Conservation (phyloP, 495 filamentous ascomycete species). For the Penicillium subrubescens region DNA sequence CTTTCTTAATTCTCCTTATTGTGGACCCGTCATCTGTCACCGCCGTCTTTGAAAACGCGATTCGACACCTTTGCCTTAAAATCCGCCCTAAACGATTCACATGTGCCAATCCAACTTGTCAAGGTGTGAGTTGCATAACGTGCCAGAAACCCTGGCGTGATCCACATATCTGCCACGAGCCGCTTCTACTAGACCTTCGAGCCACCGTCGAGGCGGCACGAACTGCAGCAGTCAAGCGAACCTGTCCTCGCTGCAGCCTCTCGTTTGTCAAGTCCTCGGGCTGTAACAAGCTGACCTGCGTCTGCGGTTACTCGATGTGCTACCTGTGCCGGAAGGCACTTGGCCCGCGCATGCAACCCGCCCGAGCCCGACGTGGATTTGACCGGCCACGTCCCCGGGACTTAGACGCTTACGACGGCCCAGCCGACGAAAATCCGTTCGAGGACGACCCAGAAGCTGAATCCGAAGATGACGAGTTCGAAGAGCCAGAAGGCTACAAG, state of each 20-base stretch:
- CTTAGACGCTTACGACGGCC: conserved; percentile 12
- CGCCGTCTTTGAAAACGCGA: conserved; percentile 51
- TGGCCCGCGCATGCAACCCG: conserved; percentile 27
- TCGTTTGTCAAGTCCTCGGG: conserved; percentile 90
- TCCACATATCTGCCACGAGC: conserved; percentile 67
- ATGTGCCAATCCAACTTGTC: conserved; percentile 69
- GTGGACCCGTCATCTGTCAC: conserved; percentile 40
- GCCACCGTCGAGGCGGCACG: conserved; percentile 88
- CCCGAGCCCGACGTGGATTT: conserved; percentile 6
- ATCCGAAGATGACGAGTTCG: conserved; percentile 33
- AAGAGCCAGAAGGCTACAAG: conserved; percentile 69
- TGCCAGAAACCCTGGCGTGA: conserved; percentile 69
- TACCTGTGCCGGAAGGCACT: conserved; percentile 74
- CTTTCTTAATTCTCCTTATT: conserved; percentile 48
- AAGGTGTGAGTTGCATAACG: conserved; percentile 71
- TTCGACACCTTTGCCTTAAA: conserved; percentile 64
- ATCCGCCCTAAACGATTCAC: conserved; percentile 69
- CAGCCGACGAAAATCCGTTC: not conserved
- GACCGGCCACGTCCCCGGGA: conserved; percentile 6
- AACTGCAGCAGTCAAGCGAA: conserved; percentile 91
- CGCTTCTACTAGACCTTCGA: conserved; percentile 68
- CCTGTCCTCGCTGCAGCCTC: conserved; percentile 85
- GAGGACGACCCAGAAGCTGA: conserved; percentile 21
- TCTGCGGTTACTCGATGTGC: conserved; percentile 98
- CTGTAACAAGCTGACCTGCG: conserved; percentile 96